A percentile compares a stretch with the other conserved stretches of the same genome.
Conservation (phyloP, 2,329 filamentous ascomycete genomes). For the Diplodia scrobiculata region DNA sequence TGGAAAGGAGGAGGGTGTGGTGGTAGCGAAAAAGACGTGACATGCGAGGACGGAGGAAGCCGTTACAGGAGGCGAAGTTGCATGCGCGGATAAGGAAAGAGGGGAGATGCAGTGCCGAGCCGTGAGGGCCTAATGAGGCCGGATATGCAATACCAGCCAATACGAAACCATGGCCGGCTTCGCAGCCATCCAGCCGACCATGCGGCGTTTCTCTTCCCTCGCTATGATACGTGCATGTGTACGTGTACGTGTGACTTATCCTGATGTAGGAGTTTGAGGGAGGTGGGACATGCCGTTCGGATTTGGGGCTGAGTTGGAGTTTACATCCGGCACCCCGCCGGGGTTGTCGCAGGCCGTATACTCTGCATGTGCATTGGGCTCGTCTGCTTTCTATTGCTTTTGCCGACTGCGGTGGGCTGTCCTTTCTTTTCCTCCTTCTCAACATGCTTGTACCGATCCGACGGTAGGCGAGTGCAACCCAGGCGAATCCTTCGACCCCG, state of each 20-base stretch:
- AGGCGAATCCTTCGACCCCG: neutral
- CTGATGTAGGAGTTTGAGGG: neutral
- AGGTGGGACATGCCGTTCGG: neutral
- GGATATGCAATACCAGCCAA: constrained; percentile 8
- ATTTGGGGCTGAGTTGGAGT: constrained; percentile 2
- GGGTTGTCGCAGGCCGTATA: neutral
- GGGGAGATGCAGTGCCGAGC: neutral
- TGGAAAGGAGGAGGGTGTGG: neutral
- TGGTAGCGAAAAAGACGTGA: neutral
- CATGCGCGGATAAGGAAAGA: neutral
- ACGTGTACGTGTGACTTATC: neutral
- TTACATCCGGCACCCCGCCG: neutral
- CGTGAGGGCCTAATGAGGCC: neutral
- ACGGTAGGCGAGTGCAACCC: neutral
- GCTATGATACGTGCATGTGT: neutral
- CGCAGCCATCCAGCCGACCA: neutral
- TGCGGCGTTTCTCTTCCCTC: neutral
- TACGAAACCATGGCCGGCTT: neutral
- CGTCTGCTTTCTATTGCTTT: neutral
- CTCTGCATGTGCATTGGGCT: neutral
- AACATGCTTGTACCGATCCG: neutral
- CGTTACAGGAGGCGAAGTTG: constrained; percentile 10
- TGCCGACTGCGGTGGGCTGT: neutral
- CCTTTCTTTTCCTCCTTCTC: neutral
- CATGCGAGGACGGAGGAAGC: constrained; percentile 12